Percentiles rank a stretch among this genome's conserved stretches.
These are phyloP conservation scores for Trichosanthes cucumerina DNA, from an alignment of 306 rosid species.

Conservation along the genomic window DNA sequence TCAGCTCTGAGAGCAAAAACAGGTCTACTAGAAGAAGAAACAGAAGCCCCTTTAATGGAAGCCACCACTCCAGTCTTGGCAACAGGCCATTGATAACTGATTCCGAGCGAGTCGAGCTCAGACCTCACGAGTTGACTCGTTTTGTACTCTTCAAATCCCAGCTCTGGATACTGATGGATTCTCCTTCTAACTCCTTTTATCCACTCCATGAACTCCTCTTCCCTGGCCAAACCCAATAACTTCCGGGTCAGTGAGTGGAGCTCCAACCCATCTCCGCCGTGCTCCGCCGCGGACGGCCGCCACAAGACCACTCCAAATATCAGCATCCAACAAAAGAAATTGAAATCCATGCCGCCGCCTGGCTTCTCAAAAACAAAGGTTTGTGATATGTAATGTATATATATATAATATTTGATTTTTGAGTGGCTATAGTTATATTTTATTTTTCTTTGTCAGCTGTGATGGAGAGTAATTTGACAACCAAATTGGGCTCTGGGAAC, in stretches of 20 bases:
- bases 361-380: not conserved
- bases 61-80: slow-evolving; percentile 34
- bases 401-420: not conserved
- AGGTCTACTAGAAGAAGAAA: slow-evolving; percentile 19
- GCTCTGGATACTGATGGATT: slow-evolving; percentile 35
- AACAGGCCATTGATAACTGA: slow-evolving; percentile 29
- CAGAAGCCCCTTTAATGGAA: slow-evolving; percentile 9
- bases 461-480: not conserved
- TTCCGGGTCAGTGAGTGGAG: slow-evolving; percentile 16
- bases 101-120: slow-evolving; percentile 31
- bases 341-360: not conserved
- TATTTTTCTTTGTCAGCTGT: not conserved
- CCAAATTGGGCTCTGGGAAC: not conserved
- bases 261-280: slow-evolving; percentile 15
- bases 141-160: slow-evolving; percentile 27
- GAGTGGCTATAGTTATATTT: not conserved
- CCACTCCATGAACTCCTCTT: slow-evolving; percentile 29
- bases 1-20: slow-evolving; percentile 36
- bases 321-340: not conserved
- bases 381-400: not conserved
- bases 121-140: slow-evolving; percentile 33
- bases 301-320: not conserved
- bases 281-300: not conserved
- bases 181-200: slow-evolving; percentile 30
- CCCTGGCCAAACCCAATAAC: slow-evolving; percentile 22